phyloP scores from a whole-genome alignment of 164 flowering plant species.

The Stephania cephalantha region DNA sequence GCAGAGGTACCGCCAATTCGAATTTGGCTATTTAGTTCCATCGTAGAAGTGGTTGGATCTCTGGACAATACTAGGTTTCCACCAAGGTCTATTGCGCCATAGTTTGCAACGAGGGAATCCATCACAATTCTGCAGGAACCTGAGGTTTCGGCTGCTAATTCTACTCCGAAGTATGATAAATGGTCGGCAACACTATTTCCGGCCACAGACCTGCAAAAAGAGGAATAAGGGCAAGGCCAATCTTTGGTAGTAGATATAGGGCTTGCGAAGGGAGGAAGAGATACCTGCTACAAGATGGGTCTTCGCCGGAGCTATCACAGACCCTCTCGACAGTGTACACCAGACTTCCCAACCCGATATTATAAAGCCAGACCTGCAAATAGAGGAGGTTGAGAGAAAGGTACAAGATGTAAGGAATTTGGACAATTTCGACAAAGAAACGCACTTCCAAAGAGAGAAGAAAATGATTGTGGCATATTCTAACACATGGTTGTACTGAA shows the following conservation, averaged over 20 bases:
- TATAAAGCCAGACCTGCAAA: slow-evolving; percentile 81
- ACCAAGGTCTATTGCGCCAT: slow-evolving; percentile 27
- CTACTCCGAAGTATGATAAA: slow-evolving; percentile 57
- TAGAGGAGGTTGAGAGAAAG: neutral
- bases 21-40: slow-evolving; percentile 21
- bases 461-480: too few relatives aligned
- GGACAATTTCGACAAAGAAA: too few relatives aligned
- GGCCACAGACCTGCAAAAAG: slow-evolving; percentile 62
- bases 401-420: neutral
- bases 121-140: slow-evolving; percentile 63
- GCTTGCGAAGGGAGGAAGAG: neutral
- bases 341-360: slow-evolving; percentile 56
- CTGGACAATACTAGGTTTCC: slow-evolving; percentile 63
- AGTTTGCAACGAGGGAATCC: slow-evolving; percentile 24
- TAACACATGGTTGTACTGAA: too few relatives aligned
- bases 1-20: neutral
- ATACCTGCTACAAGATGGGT: slow-evolving; percentile 76
- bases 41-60: slow-evolving; percentile 27
- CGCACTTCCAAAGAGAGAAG: too few relatives aligned
- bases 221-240: neutral
- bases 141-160: slow-evolving; percentile 43
- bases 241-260: neutral
- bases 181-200: slow-evolving; percentile 89
- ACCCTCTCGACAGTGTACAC: slow-evolving; percentile 62
- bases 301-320: slow-evolving; percentile 96